Conservation (phyloP, 352 stramenopile species). For the Pythium pyrilobum region DNA sequence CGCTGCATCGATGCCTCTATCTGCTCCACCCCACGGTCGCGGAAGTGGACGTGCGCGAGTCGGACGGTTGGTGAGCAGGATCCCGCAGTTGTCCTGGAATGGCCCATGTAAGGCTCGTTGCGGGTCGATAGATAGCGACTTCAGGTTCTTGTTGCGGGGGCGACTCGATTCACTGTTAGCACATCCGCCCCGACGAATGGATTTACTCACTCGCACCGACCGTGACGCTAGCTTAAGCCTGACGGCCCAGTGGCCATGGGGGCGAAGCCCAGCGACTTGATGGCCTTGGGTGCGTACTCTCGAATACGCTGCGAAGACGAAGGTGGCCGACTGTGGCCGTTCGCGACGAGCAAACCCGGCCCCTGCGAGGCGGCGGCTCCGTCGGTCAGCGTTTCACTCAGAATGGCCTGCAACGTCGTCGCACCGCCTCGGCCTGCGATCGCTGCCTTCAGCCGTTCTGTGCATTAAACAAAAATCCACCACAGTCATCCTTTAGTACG, state of each 20-base stretch:
- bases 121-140: too few species aligned
- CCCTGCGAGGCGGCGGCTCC: background rate
- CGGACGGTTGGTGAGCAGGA: too few species aligned
- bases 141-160: too few species aligned
- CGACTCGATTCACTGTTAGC: too few species aligned
- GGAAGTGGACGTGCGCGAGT: too few species aligned
- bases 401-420: conserved; percentile 54
- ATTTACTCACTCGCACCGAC: too few species aligned
- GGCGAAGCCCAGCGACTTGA: conserved; percentile 60
- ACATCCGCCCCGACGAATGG: too few species aligned
- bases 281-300: conserved; percentile 72
- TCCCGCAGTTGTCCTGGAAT: too few species aligned
- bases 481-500: background rate
- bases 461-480: background rate
- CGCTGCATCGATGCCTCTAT: too few species aligned
- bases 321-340: conserved; percentile 19
- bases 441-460: conserved; percentile 44
- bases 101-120: too few species aligned
- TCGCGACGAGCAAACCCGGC: background rate
- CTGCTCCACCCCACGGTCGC: too few species aligned
- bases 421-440: conserved; percentile 50
- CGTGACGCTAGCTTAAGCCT: too few species aligned
- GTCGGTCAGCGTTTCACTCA: conserved; percentile 38
- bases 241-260: conserved; percentile 20
- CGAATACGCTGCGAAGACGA: conserved; percentile 71